These are phyloP conservation scores for Claviceps digitariae DNA, from an alignment of 2,329 filamentous ascomycete genomes.

Conservation along the genomic window DNA sequence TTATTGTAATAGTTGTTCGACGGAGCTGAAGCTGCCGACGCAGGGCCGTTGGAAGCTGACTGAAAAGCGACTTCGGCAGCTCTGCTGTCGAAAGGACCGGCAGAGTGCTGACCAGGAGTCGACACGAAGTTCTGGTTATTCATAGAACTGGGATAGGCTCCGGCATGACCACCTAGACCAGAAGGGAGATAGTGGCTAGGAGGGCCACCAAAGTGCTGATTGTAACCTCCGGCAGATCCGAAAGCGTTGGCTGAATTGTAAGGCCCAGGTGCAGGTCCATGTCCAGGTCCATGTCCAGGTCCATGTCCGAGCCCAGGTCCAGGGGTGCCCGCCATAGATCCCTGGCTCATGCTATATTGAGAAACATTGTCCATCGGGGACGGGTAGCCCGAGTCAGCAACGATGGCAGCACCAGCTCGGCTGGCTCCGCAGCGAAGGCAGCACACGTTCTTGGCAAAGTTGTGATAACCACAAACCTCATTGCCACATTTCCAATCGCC, in stretches of 20 bases:
- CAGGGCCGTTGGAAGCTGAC: slow-evolving; percentile 68
- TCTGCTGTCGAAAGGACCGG: slow-evolving; percentile 82
- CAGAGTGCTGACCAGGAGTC: slow-evolving; percentile 64
- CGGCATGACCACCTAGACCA: slow-evolving; percentile 59
- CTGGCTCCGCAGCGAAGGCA: slow-evolving; percentile 93
- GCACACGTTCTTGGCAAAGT: slow-evolving; percentile 98
- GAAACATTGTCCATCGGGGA: slow-evolving; percentile 79
- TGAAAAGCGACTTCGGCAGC: slow-evolving; percentile 91
- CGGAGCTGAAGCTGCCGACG: slow-evolving; percentile 60
- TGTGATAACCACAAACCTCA: slow-evolving; percentile 95
- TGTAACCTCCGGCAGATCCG: slow-evolving; percentile 48
- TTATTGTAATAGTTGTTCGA: slow-evolving; percentile 35
- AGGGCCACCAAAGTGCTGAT: slow-evolving; percentile 75
- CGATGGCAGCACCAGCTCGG: slow-evolving; percentile 82
- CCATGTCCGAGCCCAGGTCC: slow-evolving; percentile 56
- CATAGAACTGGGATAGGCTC: slow-evolving; percentile 61
- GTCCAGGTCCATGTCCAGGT: slow-evolving; percentile 42
- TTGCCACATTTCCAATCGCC: slow-evolving; percentile 99
- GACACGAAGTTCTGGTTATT: slow-evolving; percentile 65
- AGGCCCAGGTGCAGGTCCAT: slow-evolving; percentile 59
- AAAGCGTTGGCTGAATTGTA: slow-evolving; percentile 61
- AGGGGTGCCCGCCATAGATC: slow-evolving; percentile 73
- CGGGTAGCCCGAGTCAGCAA: slow-evolving; percentile 84
- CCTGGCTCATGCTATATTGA: slow-evolving; percentile 73
- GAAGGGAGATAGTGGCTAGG: slow-evolving; percentile 86